Base-by-base conservation (phyloP, 2,329 filamentous ascomycete genomes). In the Trichoderma gracile region DNA sequence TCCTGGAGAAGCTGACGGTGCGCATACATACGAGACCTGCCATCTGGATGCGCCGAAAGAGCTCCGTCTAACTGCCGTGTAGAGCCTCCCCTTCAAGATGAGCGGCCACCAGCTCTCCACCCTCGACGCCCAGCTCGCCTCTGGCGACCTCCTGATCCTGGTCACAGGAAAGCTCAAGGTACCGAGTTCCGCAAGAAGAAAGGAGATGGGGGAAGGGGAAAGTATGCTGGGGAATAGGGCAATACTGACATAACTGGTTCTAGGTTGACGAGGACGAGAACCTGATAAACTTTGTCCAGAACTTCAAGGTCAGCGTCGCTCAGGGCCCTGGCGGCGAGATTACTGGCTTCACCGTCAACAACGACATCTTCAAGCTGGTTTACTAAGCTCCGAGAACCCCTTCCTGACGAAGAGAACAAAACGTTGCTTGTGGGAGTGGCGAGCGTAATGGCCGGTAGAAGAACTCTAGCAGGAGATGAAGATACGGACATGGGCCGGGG, bases 281-380 rank as follows among this genome's bases (percentile, higher is more conserved):
- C 56, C 50, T 61, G 49, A 65, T 65, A 60, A 65, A 65, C 63
- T 65, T 65, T 54, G 63, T 65, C 25, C 63, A 65, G 38, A 65
- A 61, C 63, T 65, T 65, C 56, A 65, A 55, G 47, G 63, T 65
- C 49, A 65, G 57, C 55, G 63, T 65, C 10, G 21, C 19, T 9
- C 63, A 65, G 63, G 63, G 63, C 30, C 40, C 63, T n/a, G 63
- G 55, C 3, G 63, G 63, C 46, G 55, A 65, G 17, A 61, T 65
- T 3, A 61, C 47, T 8, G 63, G 63, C 38, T 97, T 90, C 82
- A 97, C 86, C 77, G 90, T 98, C 76, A 89, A 89, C 82, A 97
- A 98, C 83, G 94, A 98, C 78, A 81, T 98, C 77, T 98, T 98
- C 88, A 91, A 91, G 80, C 86, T 98, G 67, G 86, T 97, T 71